These are phyloP conservation scores for Fusarium burgessii DNA, from an alignment of 2,329 filamentous ascomycete genomes.

Conservation along the genomic window DNA sequence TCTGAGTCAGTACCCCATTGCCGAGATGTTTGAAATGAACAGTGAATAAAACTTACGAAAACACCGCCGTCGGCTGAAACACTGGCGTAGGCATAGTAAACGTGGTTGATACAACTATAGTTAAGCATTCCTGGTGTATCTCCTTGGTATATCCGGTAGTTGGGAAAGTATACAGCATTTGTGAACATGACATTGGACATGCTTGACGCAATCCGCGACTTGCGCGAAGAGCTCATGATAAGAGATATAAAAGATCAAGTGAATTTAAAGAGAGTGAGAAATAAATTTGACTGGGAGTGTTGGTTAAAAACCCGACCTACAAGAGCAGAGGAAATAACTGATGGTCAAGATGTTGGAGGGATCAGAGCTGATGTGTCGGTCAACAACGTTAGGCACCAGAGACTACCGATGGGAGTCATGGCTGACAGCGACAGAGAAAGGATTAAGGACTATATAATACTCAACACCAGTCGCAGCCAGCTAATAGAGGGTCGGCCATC, in stretches of 20 bases:
- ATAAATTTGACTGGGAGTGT: constrained; percentile 31
- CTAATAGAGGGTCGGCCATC: constrained; percentile 33
- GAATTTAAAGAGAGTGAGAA: constrained; percentile 10
- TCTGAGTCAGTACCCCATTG: constrained; percentile 44
- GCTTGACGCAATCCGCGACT: constrained; percentile 60
- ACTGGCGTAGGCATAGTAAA: constrained; percentile 86
- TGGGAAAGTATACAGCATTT: constrained; percentile 89
- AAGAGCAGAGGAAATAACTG: constrained; percentile 25
- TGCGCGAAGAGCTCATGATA: constrained; percentile 60
- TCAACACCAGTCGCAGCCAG: constrained; percentile 34
- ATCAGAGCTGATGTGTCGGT: constrained; percentile 39
- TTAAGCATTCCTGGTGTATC: constrained; percentile 80
- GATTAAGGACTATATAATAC: constrained; percentile 46
- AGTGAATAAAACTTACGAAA: constrained; percentile 68
- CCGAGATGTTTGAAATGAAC: constrained; percentile 10
- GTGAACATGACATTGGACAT: constrained; percentile 65
- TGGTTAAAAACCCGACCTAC: constrained; percentile 23
- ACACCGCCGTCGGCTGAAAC: constrained; percentile 78
- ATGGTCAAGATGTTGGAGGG: constrained; percentile 24
- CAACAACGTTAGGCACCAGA: constrained; percentile 45
- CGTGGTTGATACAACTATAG: constrained; percentile 80
- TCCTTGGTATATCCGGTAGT: constrained; percentile 77
- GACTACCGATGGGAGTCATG: constrained; percentile 40
- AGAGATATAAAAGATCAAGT: not conserved
- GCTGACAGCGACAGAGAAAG: constrained; percentile 42